Evolutionary conservation across 1,284 basidiomycete genomes (phyloP).

Genomic region (Xerocomus nothofagi): DNA sequence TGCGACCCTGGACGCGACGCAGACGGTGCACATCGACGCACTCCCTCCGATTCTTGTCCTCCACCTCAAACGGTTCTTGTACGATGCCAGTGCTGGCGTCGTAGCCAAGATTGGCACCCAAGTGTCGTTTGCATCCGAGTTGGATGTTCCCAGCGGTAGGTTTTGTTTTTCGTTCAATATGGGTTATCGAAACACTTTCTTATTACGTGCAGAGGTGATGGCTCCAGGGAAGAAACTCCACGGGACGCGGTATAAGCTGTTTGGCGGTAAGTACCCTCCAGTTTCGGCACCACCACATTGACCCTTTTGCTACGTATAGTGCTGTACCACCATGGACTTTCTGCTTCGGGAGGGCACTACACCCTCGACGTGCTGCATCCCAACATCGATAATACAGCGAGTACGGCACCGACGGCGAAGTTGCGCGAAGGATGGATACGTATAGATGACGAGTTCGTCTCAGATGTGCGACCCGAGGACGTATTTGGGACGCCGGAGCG

Average conservation of each 20-base stretch:
- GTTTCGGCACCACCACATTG: not conserved
- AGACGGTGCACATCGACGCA: constrained; percentile 85
- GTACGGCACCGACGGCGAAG: constrained; percentile 26
- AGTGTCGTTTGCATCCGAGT: constrained; percentile 74
- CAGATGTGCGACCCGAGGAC: constrained; percentile 73
- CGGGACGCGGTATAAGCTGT: constrained; percentile 75
- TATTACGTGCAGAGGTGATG: constrained; percentile 57
- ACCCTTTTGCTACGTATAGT: constrained; percentile 44
- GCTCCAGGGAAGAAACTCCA: constrained; percentile 52
- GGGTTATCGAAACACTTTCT: not conserved
- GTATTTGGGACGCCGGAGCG: constrained; percentile 65
- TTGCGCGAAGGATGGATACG: constrained; percentile 80
- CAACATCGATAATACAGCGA: constrained; percentile 47
- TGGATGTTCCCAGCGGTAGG: constrained; percentile 73
- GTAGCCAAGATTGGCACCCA: constrained; percentile 87
- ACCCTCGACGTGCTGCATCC: constrained; percentile 90
- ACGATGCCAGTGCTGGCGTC: constrained; percentile 76
- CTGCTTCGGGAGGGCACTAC: constrained; percentile 94
- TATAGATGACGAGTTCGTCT: constrained; percentile 91
- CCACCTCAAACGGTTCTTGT: constrained; percentile 93
- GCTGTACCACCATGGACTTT: constrained; percentile 91
- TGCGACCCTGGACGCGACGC: constrained; percentile 76
- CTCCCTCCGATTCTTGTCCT: constrained; percentile 87
- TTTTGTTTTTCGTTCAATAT: constrained; percentile 4
- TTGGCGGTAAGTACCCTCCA: constrained; percentile 65